These are phyloP conservation scores for Fraxinus latifolia DNA, from an alignment of 305 asterid species.

Conservation along the genomic window DNA sequence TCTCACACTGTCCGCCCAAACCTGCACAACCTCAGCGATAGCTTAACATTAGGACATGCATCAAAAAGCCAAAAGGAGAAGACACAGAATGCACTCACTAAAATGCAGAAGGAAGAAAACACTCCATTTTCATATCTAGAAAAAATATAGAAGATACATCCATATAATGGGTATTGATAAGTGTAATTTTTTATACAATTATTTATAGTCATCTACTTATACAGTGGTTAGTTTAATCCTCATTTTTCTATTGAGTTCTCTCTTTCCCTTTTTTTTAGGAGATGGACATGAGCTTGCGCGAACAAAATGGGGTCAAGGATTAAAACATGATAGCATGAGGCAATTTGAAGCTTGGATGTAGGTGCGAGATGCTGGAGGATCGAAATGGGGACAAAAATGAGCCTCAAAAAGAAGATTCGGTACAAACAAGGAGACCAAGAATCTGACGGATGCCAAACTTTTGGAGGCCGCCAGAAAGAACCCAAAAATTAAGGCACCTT, in stretches of 20 bases:
- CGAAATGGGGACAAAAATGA: background rate
- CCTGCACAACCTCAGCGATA: slow-evolving; percentile 40
- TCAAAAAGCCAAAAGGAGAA: background rate
- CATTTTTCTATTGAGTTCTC: background rate
- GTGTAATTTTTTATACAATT: background rate
- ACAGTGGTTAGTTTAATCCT: background rate
- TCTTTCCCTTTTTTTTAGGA: background rate
- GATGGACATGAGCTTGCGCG: background rate
- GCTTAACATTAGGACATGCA: slow-evolving; percentile 13
- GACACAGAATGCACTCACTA: slow-evolving; percentile 1
- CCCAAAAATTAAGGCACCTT: background rate
- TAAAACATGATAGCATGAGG: background rate
- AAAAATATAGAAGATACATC: slow-evolving; percentile 11
- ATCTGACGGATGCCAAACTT: background rate
- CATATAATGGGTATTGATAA: slow-evolving; percentile 5
- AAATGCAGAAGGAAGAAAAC: slow-evolving; percentile 1
- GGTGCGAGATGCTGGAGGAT: background rate
- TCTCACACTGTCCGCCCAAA: slow-evolving; percentile 63
- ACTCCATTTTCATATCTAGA: slow-evolving; percentile 16
- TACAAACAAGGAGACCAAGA: background rate
- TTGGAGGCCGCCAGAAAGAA: background rate
- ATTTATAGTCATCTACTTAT: background rate
- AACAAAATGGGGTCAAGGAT: background rate
- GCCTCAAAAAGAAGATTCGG: background rate
- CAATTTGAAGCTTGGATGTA: background rate